Evolutionary conservation across 306 rosid species (phyloP), one percentile per base, ranked within the genome.

Genomic region (Vicia villosa): DNA sequence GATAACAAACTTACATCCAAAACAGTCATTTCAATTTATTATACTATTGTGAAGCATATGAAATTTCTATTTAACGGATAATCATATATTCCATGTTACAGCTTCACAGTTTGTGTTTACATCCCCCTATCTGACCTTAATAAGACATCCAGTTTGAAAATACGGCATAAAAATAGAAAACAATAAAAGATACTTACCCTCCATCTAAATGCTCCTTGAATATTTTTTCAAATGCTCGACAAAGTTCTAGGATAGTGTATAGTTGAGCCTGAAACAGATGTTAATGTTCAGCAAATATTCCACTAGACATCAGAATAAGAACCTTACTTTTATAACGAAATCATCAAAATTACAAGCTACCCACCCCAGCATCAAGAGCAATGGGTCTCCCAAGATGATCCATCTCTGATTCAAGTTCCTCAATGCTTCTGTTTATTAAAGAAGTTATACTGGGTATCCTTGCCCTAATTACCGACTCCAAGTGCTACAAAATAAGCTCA

Each of bases 201-300:
- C 96, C 98, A 62, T 90, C 98, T 81, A 94, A 82, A 71, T 94
- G 98, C 86, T 94, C 98, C 91, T 94, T 94, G 86, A 90, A 94
- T 76, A 94, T 87, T 72, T 92, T 82, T 63, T 94, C 96, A 81
- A 94, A 94, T 60, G 98, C 98, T 22, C 98, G 94, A 61, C 98
- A 94, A 72, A 94, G 88, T 80, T 90, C 98, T 81, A 94, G 75
- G 62, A 94, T 85, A 41, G 97, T 90, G 81, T 90, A 94, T 20
- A 94, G 63, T 72, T 90, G 98, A 52, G 98, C 98, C 98, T 94
- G 76, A 74, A 80, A 72, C 26, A 79, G 11, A 67, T 69, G 45
- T 28, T 37, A 13, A 63, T 40, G 70, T 65, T 59, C 36, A 77
- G 40, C 4, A 59, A 66, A 14, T 69, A 57, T 49, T 37, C 78